Conservation (phyloP, 352 stramenopile species). For the Globisporangium sylvaticum region DNA sequence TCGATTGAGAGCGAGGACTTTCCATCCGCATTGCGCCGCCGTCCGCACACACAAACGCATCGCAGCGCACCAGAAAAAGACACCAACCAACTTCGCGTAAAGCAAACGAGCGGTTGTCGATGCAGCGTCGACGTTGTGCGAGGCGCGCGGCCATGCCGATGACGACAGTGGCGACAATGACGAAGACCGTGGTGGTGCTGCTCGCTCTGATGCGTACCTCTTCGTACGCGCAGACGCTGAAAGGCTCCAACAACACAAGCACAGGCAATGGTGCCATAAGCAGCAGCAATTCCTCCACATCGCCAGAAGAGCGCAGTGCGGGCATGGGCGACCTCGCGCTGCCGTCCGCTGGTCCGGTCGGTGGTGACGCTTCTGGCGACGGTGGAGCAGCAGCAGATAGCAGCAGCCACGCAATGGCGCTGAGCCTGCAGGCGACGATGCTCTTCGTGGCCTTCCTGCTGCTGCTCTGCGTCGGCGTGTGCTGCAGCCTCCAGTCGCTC, state of each 20-base stretch:
- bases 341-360: neutral
- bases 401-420: neutral
- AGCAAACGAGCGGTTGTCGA: neutral
- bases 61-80: neutral
- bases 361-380: neutral
- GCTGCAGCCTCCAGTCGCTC: constrained; percentile 32
- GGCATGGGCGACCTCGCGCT: neutral
- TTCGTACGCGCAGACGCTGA: neutral
- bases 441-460: constrained; percentile 34
- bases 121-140: constrained; percentile 1
- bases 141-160: too few relatives aligned
- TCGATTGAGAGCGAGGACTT: neutral
- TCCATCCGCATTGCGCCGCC: too few relatives aligned
- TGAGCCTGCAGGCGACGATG: constrained; percentile 26
- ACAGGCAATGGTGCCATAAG: neutral
- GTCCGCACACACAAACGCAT: too few relatives aligned
- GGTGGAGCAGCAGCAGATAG: neutral
- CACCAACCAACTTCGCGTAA: neutral
- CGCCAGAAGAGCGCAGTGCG: neutral
- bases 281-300: neutral
- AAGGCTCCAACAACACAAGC: neutral
- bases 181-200: neutral
- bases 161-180: neutral
- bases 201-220: neutral
- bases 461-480: constrained; percentile 25